Evolutionary conservation across 352 stramenopile species (phyloP).

Genomic region (Phytophthora hybrid): DNA sequence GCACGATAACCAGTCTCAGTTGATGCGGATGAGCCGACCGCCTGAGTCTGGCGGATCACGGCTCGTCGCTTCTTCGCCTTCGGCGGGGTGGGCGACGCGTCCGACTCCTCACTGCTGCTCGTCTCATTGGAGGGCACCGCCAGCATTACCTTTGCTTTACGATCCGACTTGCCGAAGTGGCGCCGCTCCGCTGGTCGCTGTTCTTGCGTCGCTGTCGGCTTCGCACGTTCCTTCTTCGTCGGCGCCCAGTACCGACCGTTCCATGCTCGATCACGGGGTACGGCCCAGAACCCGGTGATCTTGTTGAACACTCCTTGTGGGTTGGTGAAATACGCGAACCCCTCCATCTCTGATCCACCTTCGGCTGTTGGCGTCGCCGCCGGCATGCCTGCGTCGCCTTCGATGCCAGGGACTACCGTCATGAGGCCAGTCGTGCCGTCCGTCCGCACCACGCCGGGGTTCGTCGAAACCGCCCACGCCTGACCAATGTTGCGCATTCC

Average conservation of each 20-base stretch:
- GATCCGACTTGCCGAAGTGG: too few relatives aligned
- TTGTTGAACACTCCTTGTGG: not conserved
- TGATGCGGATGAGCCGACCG: too few relatives aligned
- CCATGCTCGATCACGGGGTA: not conserved
- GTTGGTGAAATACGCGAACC: slow-evolving; percentile 3
- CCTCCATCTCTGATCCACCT: not conserved
- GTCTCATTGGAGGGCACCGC: too few relatives aligned
- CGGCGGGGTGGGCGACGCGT: too few relatives aligned
- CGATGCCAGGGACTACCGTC: not conserved
- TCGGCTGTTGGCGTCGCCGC: not conserved
- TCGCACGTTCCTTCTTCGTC: not conserved
- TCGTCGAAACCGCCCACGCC: not conserved
- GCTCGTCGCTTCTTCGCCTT: not conserved
- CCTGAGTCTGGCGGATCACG: too few relatives aligned
- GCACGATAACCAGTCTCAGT: not conserved
- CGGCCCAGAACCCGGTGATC: not conserved
- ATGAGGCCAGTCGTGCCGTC: not conserved
- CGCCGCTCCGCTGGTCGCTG: not conserved
- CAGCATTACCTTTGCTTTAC: too few relatives aligned
- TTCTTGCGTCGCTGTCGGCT: not conserved
- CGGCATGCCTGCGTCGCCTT: not conserved
- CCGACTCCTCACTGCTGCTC: too few relatives aligned
- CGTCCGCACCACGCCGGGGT: not conserved
- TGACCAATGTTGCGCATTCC: slow-evolving; percentile 9
- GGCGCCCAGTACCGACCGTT: not conserved